A percentile compares a stretch with the other conserved stretches of the same genome.
Evolutionary conservation across 148 eudicot genomes (phyloP).

Genomic region (Silene latifolia): DNA sequence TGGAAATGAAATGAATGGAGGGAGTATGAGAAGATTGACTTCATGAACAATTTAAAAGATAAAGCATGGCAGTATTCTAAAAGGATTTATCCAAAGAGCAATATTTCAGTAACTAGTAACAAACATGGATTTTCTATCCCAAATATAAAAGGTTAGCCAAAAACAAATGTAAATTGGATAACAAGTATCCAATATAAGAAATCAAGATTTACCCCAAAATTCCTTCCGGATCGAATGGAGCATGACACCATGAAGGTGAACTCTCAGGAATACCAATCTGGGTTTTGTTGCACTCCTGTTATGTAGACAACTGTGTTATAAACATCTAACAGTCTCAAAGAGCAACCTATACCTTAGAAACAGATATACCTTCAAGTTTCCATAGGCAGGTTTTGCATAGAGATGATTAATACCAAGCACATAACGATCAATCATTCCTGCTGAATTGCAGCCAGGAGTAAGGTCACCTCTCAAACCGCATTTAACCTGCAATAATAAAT

Average conservation of each 20-base stretch:
- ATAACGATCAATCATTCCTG: constrained; percentile 75
- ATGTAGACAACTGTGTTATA: not conserved
- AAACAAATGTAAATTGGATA: not conserved
- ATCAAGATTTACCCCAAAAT: constrained; percentile 53
- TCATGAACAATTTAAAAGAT: no score
- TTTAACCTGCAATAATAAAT: constrained; percentile 41
- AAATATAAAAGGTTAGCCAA: not conserved
- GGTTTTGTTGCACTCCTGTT: constrained; percentile 62
- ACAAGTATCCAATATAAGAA: not conserved
- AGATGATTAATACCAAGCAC: constrained; percentile 72
- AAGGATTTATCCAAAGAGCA: no score
- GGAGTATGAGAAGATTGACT: no score
- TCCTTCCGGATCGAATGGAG: constrained; percentile 96
- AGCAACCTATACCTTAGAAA: constrained; percentile 2
- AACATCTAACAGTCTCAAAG: not conserved
- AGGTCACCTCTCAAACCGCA: constrained; percentile 70
- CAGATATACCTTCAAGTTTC: constrained; percentile 66
- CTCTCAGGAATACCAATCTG: constrained; percentile 44
- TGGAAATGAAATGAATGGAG: no score
- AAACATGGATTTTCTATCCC: no score
- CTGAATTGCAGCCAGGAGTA: constrained; percentile 86
- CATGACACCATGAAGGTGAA: constrained; percentile 86
- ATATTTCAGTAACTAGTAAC: no score
- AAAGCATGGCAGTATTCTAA: no score
- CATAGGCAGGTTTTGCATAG: constrained; percentile 56